Conservation (phyloP, 2,329 filamentous ascomycete species). For the Chalaropsis ovoidea region DNA sequence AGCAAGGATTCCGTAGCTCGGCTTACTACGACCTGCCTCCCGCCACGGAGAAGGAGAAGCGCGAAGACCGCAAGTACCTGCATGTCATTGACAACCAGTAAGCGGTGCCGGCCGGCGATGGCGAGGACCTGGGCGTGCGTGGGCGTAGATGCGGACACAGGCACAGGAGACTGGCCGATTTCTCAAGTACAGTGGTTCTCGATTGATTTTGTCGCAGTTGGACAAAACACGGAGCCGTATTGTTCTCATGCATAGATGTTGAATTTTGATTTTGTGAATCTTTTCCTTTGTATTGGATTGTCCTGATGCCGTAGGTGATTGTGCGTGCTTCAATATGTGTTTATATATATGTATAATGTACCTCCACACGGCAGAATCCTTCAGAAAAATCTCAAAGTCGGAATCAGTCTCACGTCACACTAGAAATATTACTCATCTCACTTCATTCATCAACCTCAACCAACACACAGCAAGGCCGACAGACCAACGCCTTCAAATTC, state of each 20-base stretch:
- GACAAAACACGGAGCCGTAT: constrained; percentile 17
- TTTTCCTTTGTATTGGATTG: background rate
- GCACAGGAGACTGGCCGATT: constrained; percentile 10
- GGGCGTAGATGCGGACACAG: background rate
- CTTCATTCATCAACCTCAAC: too few relatives aligned
- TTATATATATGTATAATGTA: background rate
- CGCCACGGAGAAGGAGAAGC: constrained; percentile 86
- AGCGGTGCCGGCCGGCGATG: constrained; percentile 28
- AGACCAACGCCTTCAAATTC: background rate
- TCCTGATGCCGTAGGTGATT: background rate
- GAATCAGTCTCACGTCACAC: constrained; percentile 4
- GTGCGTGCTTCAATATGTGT: too few relatives aligned
- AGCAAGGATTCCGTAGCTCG: constrained; percentile 85
- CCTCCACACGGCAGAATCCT: constrained; percentile 8
- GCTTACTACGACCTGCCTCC: constrained; percentile 89
- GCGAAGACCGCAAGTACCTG: constrained; percentile 91
- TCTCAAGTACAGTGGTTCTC: constrained; percentile 21
- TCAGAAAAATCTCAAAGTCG: background rate
- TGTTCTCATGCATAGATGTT: constrained; percentile 15
- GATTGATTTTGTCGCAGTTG: constrained; percentile 18
- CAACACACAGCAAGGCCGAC: background rate
- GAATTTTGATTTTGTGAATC: background rate
- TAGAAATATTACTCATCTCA: background rate
- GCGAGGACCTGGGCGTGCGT: background rate
- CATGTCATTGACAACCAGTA: constrained; percentile 86